Percentiles rank a stretch among this genome's conserved stretches.
Conservation (phyloP, 2,329 filamentous ascomycete genomes). For the Hypoxylon sp. region DNA sequence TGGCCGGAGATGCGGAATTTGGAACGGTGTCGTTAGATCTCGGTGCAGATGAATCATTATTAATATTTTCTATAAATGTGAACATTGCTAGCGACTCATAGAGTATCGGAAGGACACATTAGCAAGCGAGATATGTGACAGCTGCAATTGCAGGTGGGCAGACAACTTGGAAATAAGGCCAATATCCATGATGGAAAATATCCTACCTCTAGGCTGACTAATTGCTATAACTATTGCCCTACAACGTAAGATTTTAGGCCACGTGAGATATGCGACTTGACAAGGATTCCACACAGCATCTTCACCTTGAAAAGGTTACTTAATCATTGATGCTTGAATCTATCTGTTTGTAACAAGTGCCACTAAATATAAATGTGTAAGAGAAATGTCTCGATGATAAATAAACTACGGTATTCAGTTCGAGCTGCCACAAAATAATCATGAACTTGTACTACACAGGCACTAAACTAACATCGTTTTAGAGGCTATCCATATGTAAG, state of each 20-base stretch:
- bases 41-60: neutral
- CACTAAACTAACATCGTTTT: neutral
- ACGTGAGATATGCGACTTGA: neutral
- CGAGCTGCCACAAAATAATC: no score
- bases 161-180: neutral
- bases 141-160: neutral
- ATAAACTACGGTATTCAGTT: no score
- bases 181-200: neutral
- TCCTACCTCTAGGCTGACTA: neutral
- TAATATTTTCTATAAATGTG: slow-evolving; percentile 19
- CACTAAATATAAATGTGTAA: no score
- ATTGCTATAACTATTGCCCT: neutral
- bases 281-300: no score
- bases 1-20: slow-evolving; percentile 26
- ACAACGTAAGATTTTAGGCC: neutral
- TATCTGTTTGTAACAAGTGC: no score
- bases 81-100: slow-evolving; percentile 21
- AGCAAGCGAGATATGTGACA: neutral
- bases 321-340: no score
- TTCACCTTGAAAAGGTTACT: no score
- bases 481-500: neutral
- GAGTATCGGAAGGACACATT: neutral
- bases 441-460: no score
- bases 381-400: no score
- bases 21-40: slow-evolving; percentile 17